A percentile compares a stretch with the other conserved stretches of the same genome.
Conservation (phyloP, 1,139 yeast genomes). For the Ogataea hybrid region DNA sequence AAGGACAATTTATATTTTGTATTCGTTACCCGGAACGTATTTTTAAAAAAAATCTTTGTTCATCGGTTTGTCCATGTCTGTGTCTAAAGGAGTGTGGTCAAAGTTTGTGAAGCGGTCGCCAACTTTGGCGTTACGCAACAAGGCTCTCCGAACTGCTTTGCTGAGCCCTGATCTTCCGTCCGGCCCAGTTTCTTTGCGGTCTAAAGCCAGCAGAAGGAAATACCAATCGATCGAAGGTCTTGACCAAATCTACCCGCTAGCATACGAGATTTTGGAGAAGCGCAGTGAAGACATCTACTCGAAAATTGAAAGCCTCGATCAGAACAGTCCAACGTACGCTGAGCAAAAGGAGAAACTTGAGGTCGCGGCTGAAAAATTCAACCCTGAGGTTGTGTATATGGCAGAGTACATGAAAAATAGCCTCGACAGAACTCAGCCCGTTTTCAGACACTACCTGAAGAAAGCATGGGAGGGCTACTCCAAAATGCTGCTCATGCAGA, state of each 20-base stretch:
- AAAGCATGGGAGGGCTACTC: conserved; percentile 71
- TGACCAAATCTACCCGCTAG: conserved; percentile 68
- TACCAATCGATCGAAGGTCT: conserved; percentile 70
- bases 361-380: conserved; percentile 59
- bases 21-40: conserved; percentile 2
- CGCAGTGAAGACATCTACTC: conserved; percentile 38
- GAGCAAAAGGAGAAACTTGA: conserved; percentile 29
- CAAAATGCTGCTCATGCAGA: conserved; percentile 76
- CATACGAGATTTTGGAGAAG: conserved; percentile 58
- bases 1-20: background rate
- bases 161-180: conserved; percentile 37
- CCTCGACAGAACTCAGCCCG: conserved; percentile 72
- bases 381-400: conserved; percentile 84
- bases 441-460: conserved; percentile 67
- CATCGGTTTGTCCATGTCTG: conserved; percentile 7
- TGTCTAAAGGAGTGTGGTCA: conserved; percentile 44
- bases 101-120: conserved; percentile 44
- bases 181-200: conserved; percentile 50
- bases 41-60: conserved; percentile 5
- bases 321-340: conserved; percentile 12
- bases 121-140: conserved; percentile 37
- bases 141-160: conserved; percentile 35
- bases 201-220: conserved; percentile 42
- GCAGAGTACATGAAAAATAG: conserved; percentile 43
- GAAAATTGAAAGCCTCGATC: conserved; percentile 28